phyloP scores from a whole-genome alignment of 768 basidiomycete species.

The Nidularia sp. region DNA sequence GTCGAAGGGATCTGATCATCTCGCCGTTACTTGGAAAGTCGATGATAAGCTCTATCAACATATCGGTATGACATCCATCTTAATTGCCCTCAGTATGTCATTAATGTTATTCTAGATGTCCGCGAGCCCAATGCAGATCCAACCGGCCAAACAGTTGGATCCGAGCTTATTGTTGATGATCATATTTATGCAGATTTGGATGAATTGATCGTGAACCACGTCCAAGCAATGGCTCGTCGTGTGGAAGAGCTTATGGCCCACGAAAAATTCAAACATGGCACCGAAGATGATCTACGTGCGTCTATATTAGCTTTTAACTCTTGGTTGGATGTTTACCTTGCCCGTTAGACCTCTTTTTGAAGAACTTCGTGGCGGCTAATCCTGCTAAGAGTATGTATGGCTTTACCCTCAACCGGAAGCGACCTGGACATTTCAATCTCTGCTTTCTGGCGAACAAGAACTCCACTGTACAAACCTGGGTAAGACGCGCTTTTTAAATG shows the following conservation, averaged over 20 bases:
- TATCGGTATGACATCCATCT: constrained; percentile 60
- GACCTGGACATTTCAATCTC: constrained; percentile 90
- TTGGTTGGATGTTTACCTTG: not conserved
- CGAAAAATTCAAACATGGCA: constrained; percentile 89
- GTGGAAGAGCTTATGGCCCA: constrained; percentile 94
- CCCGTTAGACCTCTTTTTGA: constrained; percentile 71
- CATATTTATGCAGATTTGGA: constrained; percentile 93
- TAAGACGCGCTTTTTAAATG: constrained; percentile 25
- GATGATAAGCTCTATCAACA: constrained; percentile 95
- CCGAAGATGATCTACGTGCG: constrained; percentile 89
- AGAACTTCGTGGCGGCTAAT: constrained; percentile 89
- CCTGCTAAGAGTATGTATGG: constrained; percentile 95
- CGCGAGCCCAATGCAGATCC: constrained; percentile 77
- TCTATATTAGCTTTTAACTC: constrained; percentile 4
- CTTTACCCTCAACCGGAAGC: constrained; percentile 85
- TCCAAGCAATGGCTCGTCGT: constrained; percentile 88
- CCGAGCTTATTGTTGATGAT: constrained; percentile 70
- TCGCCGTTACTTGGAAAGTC: constrained; percentile 99
- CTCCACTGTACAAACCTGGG: constrained; percentile 89
- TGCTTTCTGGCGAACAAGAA: constrained; percentile 93
- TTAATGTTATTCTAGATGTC: constrained; percentile 52
- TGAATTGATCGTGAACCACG: constrained; percentile 94
- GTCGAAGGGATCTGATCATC: constrained; percentile 88
- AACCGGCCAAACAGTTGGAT: constrained; percentile 59
- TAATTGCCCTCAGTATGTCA: not conserved